Conservation (phyloP, 306 rosid genomes). For the Ormosia emarginata region DNA sequence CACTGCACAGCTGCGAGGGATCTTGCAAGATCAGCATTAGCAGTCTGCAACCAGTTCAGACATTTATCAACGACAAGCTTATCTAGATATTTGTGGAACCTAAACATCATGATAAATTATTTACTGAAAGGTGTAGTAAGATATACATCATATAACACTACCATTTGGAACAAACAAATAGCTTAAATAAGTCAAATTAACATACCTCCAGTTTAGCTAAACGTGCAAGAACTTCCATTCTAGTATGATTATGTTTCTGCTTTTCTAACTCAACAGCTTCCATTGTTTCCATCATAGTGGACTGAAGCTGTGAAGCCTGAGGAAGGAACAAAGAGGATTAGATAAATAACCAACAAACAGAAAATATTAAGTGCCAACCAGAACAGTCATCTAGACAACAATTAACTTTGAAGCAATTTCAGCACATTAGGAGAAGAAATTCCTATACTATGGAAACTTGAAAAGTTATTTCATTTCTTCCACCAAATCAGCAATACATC, state of each 20-base stretch:
- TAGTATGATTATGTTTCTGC: constrained; percentile 88
- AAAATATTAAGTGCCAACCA: not conserved
- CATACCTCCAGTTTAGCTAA: constrained; percentile 88
- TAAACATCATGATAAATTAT: constrained; percentile 15
- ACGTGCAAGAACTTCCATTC: constrained; percentile 76
- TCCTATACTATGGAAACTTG: not conserved
- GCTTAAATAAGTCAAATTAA: constrained; percentile 1
- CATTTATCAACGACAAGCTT: constrained; percentile 31
- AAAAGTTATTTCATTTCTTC: not conserved
- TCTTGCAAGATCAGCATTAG: constrained; percentile 92
- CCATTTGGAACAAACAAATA: constrained; percentile 1
- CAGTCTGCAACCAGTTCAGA: constrained; percentile 68
- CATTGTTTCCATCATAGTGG: constrained; percentile 88
- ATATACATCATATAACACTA: not conserved
- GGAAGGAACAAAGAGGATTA: constrained; percentile 11
- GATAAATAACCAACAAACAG: not conserved
- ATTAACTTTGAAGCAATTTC: not conserved
- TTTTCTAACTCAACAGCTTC: constrained; percentile 95
- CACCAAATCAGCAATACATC: not conserved
- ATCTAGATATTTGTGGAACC: constrained; percentile 20
- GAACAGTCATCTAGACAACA: not conserved
- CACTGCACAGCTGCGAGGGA: constrained; percentile 80
- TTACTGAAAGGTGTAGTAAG: not conserved
- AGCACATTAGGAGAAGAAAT: constrained; percentile 14
- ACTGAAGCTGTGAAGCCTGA: constrained; percentile 92